Evolutionary conservation across 2,329 filamentous ascomycete genomes (phyloP), one percentile per base, ranked within the genome.

Genomic region (Penicillium sp.): DNA sequence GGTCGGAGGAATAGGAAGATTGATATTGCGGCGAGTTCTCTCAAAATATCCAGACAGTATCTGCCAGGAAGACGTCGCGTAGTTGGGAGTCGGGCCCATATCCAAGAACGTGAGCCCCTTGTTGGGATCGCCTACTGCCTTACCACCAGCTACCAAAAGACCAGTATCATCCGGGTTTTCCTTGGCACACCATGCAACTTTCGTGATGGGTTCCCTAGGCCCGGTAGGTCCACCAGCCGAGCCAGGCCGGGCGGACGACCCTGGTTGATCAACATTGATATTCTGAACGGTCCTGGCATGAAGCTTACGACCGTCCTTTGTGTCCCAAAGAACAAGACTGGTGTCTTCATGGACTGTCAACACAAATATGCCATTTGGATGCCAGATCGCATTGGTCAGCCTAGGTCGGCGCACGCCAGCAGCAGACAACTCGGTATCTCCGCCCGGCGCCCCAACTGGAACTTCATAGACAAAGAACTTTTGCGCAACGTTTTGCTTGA

Each of bases 251-350:
- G 74, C 78, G 67, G 69, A 72, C 5, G 81, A 73, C 0, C 82
- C 82, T 2, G 89, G 87, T 62, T 88, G 84, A 66, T 97, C 85
- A 55, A 98, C 81, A 67, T 91, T 85, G 4, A 85, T 85, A 57
- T 91, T 86, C 56, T 88, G 85, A 35, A 97, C 76, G 0, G 91
- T 96, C 67, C 95, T 83, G 4, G 94, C 93, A 81, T 92, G 87
- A 6, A 99, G 79, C 39, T 96, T 80, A 57, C 90, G 87, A 7
- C 91, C 92, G 70, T 98, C 94, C 69, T 92, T 96, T 0, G 89
- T 81, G 74, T 99, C 95, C 93, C 94, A 99, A 66, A 98, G 89
- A 0, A 96, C 94, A 49, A 99, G 79, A 67, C 91, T 96, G 36
- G 90, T 89, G 72, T 99, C 95, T 56, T 96, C 92, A 70, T 97